phyloP scores from a whole-genome alignment of 495 filamentous ascomycete species.

The Daldinia decipiens region DNA sequence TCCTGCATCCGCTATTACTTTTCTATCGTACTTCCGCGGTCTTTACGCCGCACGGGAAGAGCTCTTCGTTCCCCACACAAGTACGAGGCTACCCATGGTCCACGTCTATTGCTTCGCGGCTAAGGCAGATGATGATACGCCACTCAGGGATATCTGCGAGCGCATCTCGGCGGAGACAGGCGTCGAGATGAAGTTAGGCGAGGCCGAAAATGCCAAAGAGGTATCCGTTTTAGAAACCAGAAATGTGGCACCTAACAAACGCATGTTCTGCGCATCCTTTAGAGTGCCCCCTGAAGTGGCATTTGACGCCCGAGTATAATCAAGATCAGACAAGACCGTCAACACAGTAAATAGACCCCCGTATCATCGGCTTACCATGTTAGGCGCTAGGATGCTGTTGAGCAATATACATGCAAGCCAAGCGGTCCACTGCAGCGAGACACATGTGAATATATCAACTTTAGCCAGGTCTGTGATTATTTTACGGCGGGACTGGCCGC shows the following conservation, averaged over 20 bases:
- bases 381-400: conserved; percentile 12
- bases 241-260: conserved; percentile 90
- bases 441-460: conserved; percentile 39
- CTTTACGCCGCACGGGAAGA: conserved; percentile 74
- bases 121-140: conserved; percentile 74
- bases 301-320: conserved; percentile 62
- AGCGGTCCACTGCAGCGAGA: conserved; percentile 21
- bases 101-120: conserved; percentile 92
- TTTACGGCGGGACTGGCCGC: conserved; percentile 29
- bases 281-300: conserved; percentile 83
- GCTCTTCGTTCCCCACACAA: conserved; percentile 70
- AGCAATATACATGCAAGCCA: conserved; percentile 27
- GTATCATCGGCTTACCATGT: conserved; percentile 32
- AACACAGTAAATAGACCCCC: conserved; percentile 17
- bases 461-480: conserved; percentile 32
- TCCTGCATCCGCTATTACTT: conserved; percentile 84
- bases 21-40: conserved; percentile 86
- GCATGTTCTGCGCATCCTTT: conserved; percentile 96
- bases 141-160: conserved; percentile 70
- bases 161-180: conserved; percentile 70
- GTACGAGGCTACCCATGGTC: conserved; percentile 74
- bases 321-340: conserved; percentile 17
- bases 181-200: conserved; percentile 67
- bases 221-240: conserved; percentile 80
- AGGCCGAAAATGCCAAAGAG: conserved; percentile 64